A percentile compares a stretch with the other conserved stretches of the same genome.
phyloP scores from a whole-genome alignment of 305 asterid genomes.

The Rubia balearica region DNA sequence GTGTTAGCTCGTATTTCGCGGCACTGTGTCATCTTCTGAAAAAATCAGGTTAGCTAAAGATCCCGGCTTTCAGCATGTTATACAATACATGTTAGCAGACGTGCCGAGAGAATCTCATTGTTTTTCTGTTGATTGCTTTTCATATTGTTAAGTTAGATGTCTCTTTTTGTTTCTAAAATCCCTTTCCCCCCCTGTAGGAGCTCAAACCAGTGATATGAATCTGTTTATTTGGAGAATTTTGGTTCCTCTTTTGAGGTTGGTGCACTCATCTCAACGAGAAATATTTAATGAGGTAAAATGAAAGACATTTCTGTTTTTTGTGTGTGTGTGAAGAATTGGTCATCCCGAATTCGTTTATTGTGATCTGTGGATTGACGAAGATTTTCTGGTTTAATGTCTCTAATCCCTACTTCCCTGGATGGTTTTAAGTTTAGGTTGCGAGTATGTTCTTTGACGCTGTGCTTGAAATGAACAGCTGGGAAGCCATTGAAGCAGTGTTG shows the following conservation, averaged over 20 bases:
- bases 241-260: conserved; percentile 62
- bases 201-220: conserved; percentile 31
- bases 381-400: conserved; percentile 13
- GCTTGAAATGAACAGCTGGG: conserved; percentile 66
- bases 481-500: conserved; percentile 51
- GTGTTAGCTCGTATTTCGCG: conserved; percentile 47
- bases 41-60: conserved; percentile 42
- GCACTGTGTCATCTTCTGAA: conserved; percentile 60
- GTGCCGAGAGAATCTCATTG: too few species aligned
- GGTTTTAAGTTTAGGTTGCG: conserved; percentile 46
- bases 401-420: conserved; percentile 11
- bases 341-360: conserved; percentile 2
- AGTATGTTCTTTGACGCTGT: conserved; percentile 56
- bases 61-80: not conserved
- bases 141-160: conserved; percentile 13
- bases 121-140: not conserved
- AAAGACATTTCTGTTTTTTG: not conserved
- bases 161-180: conserved; percentile 12
- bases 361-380: conserved; percentile 11
- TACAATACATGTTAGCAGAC: not conserved
- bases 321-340: not conserved
- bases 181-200: conserved; percentile 35
- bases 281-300: conserved; percentile 58
- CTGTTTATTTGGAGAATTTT: conserved; percentile 56
- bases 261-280: conserved; percentile 38